Evolutionary conservation across 169 alveolate genomes (phyloP), one percentile per base, ranked within the genome.

Genomic region (Nephromyces sp.): DNA sequence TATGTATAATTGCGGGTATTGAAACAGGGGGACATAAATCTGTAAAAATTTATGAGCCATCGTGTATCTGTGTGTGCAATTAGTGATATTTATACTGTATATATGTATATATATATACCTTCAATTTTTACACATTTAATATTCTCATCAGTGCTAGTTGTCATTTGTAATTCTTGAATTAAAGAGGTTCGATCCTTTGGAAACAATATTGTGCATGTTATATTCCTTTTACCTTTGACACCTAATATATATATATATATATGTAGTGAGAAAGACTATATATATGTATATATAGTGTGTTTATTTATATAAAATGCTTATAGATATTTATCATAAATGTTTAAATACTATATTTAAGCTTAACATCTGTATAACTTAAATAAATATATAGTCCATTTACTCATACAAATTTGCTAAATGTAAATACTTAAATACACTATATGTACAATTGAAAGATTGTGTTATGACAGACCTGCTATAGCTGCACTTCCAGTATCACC

Each of bases 401-500:
- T 43, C 57, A 43, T 43, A 15, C 15, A 43, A 43, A 15, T 15
- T 43, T 43, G 57, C n/a, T 43, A 43, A 15, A 43, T n/a, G 15
- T 43, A 43, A 43, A 15, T n/a, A 43, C 25, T 43, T 15, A 43
- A n/a, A 43, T 43, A 15, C 25, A 43, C n/a, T 43, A 43, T 15
- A 43, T 43, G 15, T 15, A 43, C n/a, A 15, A 15, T 15, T 43
- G 15, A 43, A 43, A 43, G 15, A n/a, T 43, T 43, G 57, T 43
- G 57, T 43, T 43, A 15, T n/a, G 57, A 2, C 3, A 25, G 51
- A 51, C 83, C 83, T 6, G 83, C 83, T n/a, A 77, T 63, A 22
- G 83, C 83, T 5, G 83, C 83, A 30, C 80, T 70, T 0, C 83
- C 83, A 1, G 83, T 77, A 53, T 77, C 83, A 1, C 83, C 83